Evolutionary conservation across 108 stramenopile species (phyloP), one percentile per base, ranked within the genome.

Genomic region (Skeletonema menzelii): DNA sequence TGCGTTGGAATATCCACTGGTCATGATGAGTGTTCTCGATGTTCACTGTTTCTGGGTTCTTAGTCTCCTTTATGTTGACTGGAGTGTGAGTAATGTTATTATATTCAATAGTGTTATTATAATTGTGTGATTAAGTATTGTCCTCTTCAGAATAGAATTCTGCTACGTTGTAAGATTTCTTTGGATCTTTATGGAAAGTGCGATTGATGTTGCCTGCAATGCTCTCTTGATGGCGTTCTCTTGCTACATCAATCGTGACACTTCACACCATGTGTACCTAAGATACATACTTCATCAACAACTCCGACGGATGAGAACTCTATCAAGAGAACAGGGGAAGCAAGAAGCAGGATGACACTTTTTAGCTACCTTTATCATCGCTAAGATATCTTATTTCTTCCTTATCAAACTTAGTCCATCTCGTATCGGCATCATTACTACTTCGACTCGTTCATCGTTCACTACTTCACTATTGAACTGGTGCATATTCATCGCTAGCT

Each of bases 351-450:
- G n/a, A n/a, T 63, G 24, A 40, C 63, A 40, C 15, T 11, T 40
- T 63, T 63, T 37, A 5, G 63, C 63, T 19, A 40, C 26, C 11
- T 34, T 31, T 15, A 28, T 20, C 3, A 64, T 19, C 63, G 35
- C 26, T 40, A 15, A 37, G 22, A 35, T 49, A n/a, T 53, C 49
- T 53, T 22, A 53, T 53, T 77, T 73, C 56, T 95, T 95, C 56
- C 94, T 77, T 47, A 97, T 92, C 19, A 97, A 69, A 70, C 90
- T 92, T 0, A 97, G 70, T 14, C 97, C 97, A 85, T 97, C 97
- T 62, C 97, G 67, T 65, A 97, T 80, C 8, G 92, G 93, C 44
- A 97, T 67, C 65, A 95, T 44, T 27, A 91, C 46, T n/a, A 92
- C 93, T 44, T 92, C 92, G 2, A 88, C 86, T 46, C 92, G 68